Conservation (phyloP, 805 yeast genomes). For the Lachancea meyersii region DNA sequence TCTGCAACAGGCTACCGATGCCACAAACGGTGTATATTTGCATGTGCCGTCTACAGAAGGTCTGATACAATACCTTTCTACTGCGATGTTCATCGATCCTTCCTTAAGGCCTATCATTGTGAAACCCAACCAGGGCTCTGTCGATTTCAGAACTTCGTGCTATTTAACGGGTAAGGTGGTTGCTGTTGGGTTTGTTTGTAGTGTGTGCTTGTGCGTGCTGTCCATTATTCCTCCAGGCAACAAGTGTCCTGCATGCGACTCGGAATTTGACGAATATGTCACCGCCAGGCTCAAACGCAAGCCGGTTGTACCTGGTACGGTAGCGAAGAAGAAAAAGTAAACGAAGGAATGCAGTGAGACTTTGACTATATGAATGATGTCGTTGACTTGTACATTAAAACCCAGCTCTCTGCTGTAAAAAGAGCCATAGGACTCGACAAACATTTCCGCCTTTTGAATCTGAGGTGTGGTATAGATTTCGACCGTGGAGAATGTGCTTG, state of each 20-base stretch:
- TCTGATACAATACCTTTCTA: conserved; percentile 69
- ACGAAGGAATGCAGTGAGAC: conserved; percentile 10
- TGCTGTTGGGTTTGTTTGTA: conserved; percentile 90
- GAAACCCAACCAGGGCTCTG: conserved; percentile 75
- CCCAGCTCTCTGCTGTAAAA: no score
- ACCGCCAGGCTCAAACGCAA: conserved; percentile 51
- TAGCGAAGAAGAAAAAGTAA: conserved; percentile 29
- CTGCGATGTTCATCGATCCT: conserved; percentile 86
- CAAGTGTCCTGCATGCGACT: conserved; percentile 81
- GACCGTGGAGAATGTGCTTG: no score
- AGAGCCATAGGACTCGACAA: no score
- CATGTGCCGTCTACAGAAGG: conserved; percentile 64
- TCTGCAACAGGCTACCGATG: conserved; percentile 92
- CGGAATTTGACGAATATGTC: conserved; percentile 62
- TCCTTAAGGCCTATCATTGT: conserved; percentile 68
- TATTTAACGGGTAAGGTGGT: conserved; percentile 85
- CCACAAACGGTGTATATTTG: conserved; percentile 85
- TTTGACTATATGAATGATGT: no score
- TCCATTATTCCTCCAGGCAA: conserved; percentile 61
- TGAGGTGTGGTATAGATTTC: no score
- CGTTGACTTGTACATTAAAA: no score
- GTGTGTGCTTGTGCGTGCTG: conserved; percentile 79
- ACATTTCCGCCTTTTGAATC: no score
- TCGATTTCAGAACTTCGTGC: conserved; percentile 93
- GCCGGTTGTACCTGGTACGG: conserved; percentile 46